These are phyloP conservation scores for Penicillium frequentans DNA, from an alignment of 2,329 filamentous ascomycete genomes.

Conservation along the genomic window DNA sequence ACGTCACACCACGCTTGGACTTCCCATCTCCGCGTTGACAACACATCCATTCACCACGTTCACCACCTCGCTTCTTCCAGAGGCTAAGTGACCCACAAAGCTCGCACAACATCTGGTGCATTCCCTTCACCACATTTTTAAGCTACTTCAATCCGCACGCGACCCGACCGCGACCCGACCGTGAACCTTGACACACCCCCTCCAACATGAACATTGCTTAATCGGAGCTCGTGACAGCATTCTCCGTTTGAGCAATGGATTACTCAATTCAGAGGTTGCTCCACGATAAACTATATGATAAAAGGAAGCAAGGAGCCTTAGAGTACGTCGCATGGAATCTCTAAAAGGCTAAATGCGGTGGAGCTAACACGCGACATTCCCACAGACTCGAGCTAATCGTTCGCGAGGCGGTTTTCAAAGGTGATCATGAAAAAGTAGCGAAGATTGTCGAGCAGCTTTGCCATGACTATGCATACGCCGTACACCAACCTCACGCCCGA, in stretches of 20 bases:
- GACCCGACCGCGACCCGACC: neutral
- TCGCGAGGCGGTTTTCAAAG: constrained; percentile 73
- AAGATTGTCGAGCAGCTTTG: constrained; percentile 94
- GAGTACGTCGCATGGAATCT: constrained; percentile 64
- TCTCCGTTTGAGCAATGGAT: constrained; percentile 65
- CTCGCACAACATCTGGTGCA: neutral
- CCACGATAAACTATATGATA: constrained; percentile 98
- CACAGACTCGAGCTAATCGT: constrained; percentile 84
- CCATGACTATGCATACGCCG: constrained; percentile 95
- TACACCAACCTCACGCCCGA: constrained; percentile 92
- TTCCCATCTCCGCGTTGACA: constrained; percentile 22
- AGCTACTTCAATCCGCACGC: neutral
- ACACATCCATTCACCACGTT: constrained; percentile 14
- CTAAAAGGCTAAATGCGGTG: neutral
- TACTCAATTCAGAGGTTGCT: constrained; percentile 82
- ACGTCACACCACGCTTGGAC: constrained; percentile 24
- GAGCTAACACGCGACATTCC: constrained; percentile 7
- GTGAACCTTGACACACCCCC: constrained; percentile 3
- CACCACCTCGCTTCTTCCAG: neutral
- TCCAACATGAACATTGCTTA: constrained; percentile 31
- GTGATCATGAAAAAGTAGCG: constrained; percentile 77
- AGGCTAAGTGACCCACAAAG: neutral
- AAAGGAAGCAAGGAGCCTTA: constrained; percentile 91
- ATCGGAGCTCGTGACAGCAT: constrained; percentile 23
- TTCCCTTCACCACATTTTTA: neutral